Evolutionary conservation across 768 basidiomycete species (phyloP), one percentile per base, ranked within the genome.

Genomic region (Gloeopeniophorella convolvens): DNA sequence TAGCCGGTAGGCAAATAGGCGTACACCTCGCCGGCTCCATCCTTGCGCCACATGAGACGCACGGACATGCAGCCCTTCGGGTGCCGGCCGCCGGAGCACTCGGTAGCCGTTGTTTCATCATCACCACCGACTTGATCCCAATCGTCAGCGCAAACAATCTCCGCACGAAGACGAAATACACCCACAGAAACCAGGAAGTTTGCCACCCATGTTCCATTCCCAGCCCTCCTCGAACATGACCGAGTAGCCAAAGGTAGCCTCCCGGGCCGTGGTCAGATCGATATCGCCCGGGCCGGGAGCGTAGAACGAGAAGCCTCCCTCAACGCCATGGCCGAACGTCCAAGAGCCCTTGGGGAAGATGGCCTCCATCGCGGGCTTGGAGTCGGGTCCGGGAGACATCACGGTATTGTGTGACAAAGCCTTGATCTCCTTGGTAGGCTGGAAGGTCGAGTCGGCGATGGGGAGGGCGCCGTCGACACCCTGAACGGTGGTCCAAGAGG

Each of bases 231-330:
- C 67, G 67, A 87, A 84, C 68, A 68, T 80, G 27, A 83, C 75
- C 1, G 80, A 77, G 67, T 76, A 77, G 4, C 65, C 76, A 57
- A 87, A 76, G 2, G 79, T 80, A 11, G 78, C 77, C 57, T 86
- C 83, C 62, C 79, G 82, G 16, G 82, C 85, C 3, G 66, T 74
- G 43, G 72, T 73, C 52, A 84, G 66, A 62, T 79, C 75, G 39
- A 80, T 70, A 53, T 64, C 58, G 30, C 56, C 26, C 5, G 79
- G 77, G 3, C 83, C 85, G 34, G 75, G 73, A 36, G 83, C 74
- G 64, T 88, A 87, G 74, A 87, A 84, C 16, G 82, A 83, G 62
- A 85, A 68, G 15, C 84, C 84, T 46, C 82, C 82, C 45, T 66
- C 68, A 12, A 74, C 74, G 16, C 61, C 37, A 54, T 72, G 66